phyloP scores from a whole-genome alignment of 108 stramenopile species.

The Halocafeteria seosinensis region DNA sequence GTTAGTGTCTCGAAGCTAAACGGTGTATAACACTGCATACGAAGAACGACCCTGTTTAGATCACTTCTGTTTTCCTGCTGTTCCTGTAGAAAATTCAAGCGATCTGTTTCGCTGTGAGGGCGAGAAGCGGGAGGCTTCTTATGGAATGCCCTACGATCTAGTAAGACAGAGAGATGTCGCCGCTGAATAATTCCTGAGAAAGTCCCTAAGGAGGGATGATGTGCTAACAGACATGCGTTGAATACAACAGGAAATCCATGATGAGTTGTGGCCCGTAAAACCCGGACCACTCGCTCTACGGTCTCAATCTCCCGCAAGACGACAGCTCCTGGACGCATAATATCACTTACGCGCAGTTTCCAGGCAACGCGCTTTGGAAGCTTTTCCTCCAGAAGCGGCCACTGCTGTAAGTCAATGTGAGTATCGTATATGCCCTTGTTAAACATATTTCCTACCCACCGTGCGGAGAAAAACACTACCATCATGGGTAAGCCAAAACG shows the following conservation, averaged over 20 bases:
- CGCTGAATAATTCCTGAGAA: slow-evolving; percentile 21
- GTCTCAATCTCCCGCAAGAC: slow-evolving; percentile 12
- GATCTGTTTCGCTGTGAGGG: too few species aligned
- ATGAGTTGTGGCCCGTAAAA: slow-evolving; percentile 28
- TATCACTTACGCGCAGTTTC: slow-evolving; percentile 23
- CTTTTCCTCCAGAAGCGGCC: slow-evolving; percentile 33
- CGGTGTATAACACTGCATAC: too few species aligned
- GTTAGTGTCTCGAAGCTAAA: too few species aligned
- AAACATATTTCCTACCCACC: slow-evolving; percentile 87
- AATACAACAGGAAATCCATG: slow-evolving; percentile 53
- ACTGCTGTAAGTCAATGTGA: slow-evolving; percentile 47
- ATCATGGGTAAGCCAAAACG: slow-evolving; percentile 90
- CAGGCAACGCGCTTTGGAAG: slow-evolving; percentile 19
- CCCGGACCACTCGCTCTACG: slow-evolving; percentile 20
- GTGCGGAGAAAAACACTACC: slow-evolving; percentile 82
- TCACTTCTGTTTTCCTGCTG: too few species aligned
- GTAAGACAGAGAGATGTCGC: neutral
- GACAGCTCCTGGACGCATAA: slow-evolving; percentile 32
- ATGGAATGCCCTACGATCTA: neutral
- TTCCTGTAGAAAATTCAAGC: too few species aligned
- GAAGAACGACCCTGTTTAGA: too few species aligned
- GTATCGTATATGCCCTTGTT: slow-evolving; percentile 92
- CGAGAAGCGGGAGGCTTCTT: too few species aligned
- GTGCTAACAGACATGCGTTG: neutral
- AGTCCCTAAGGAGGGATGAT: neutral